A percentile compares a stretch with the other conserved stretches of the same genome.
Conservation (phyloP, 768 basidiomycete species). For the Podaxis sp. region DNA sequence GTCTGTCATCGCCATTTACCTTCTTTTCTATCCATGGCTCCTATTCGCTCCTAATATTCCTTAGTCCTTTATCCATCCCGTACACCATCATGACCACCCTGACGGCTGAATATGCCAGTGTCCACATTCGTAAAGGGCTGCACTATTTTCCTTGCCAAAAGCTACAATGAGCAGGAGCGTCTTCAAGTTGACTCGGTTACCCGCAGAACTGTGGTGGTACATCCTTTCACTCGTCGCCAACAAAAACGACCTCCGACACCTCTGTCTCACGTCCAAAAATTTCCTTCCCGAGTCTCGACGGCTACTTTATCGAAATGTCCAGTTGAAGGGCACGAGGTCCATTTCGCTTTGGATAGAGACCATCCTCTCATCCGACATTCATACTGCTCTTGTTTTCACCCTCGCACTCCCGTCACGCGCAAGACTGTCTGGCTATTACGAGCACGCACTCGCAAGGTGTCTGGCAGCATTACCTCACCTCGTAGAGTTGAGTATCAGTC, state of each 20-base stretch:
- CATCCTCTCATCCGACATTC: neutral
- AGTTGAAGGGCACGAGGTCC: neutral
- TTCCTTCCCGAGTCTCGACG: conserved; percentile 1
- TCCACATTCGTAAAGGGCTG: neutral
- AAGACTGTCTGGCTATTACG: neutral
- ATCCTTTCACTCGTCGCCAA: neutral
- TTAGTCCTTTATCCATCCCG: neutral
- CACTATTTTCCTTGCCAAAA: neutral
- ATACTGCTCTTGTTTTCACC: neutral
- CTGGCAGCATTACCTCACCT: neutral
- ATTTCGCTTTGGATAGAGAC: neutral
- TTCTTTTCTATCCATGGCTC: neutral
- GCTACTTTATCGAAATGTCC: neutral
- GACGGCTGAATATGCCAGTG: neutral
- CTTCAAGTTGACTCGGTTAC: neutral
- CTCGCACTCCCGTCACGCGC: neutral
- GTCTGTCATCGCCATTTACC: neutral
- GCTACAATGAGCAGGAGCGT: neutral
- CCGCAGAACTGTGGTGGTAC: neutral
- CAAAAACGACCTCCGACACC: conserved; percentile 1
- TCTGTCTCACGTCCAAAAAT: neutral
- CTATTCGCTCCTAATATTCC: neutral
- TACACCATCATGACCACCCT: neutral
- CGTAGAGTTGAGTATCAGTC: neutral
- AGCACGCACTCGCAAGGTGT: neutral